Evolutionary conservation across 2,329 filamentous ascomycete species (phyloP).

Genomic region (Aspergillus tamarii): DNA sequence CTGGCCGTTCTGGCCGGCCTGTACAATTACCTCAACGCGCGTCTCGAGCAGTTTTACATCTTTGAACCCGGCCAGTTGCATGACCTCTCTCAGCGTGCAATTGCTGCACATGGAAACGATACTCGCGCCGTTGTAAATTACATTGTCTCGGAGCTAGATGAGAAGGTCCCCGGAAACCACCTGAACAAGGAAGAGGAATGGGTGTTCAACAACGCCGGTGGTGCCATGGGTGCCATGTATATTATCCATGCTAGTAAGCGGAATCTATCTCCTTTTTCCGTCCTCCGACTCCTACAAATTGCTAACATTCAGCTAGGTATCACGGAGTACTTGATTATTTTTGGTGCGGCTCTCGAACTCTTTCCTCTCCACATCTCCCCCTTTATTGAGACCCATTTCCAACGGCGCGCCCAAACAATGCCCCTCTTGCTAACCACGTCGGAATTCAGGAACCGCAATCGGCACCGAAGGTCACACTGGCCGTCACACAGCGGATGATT

Average conservation of each 20-base stretch:
- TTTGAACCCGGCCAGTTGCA: constrained; percentile 72
- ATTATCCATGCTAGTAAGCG: constrained; percentile 78
- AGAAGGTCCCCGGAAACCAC: constrained; percentile 51
- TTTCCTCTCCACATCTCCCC: background rate
- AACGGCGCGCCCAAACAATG: background rate
- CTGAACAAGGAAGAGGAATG: constrained; percentile 77
- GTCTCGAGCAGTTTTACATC: constrained; percentile 66
- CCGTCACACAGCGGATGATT: constrained; percentile 89
- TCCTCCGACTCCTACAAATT: background rate
- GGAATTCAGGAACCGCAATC: constrained; percentile 37
- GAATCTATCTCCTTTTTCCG: constrained; percentile 3
- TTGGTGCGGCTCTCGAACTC: constrained; percentile 54
- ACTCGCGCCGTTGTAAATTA: constrained; percentile 69
- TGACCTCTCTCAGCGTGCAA: constrained; percentile 66
- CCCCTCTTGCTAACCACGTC: background rate
- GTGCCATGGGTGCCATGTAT: constrained; percentile 90
- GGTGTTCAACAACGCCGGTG: constrained; percentile 90
- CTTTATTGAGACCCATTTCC: background rate
- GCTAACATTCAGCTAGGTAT: constrained; percentile 47
- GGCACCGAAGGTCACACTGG: constrained; percentile 88
- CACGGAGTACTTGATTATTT: constrained; percentile 89
- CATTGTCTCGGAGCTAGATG: constrained; percentile 70
- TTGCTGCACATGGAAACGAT: constrained; percentile 73
- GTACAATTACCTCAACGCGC: constrained; percentile 42
- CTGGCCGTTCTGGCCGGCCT: constrained; percentile 40